These are phyloP conservation scores for Candida sakaeoensis DNA, from an alignment of 805 yeast species.

Conservation along the genomic window DNA sequence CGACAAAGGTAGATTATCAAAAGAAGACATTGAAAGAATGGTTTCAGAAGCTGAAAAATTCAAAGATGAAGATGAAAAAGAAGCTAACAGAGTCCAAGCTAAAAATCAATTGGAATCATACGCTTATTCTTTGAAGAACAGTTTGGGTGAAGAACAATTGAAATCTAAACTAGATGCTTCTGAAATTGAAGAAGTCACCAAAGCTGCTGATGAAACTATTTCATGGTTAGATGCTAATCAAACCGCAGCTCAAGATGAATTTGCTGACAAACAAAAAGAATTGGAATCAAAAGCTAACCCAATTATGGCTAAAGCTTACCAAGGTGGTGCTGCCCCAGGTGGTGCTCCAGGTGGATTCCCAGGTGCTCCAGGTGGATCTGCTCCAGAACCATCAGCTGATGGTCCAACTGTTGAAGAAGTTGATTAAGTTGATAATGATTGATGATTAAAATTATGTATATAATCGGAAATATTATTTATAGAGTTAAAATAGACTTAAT, in stretches of 20 bases:
- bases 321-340: slow-evolving; percentile 82
- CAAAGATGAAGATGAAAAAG: slow-evolving; percentile 95
- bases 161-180: slow-evolving; percentile 49
- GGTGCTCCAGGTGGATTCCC: slow-evolving; percentile 61
- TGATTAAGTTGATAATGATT: slow-evolving; percentile 28
- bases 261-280: slow-evolving; percentile 89
- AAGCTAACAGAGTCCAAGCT: slow-evolving; percentile 87
- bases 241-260: slow-evolving; percentile 91
- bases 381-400: slow-evolving; percentile 37
- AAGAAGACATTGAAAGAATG: slow-evolving; percentile 98
- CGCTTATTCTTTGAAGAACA: slow-evolving; percentile 87
- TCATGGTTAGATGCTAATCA: slow-evolving; percentile 92
- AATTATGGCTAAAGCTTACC: slow-evolving; percentile 95
- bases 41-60: slow-evolving; percentile 96
- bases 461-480: slow-evolving; percentile 1
- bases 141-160: slow-evolving; percentile 48
- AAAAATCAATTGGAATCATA: slow-evolving; percentile 95
- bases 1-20: slow-evolving; percentile 97
- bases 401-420: slow-evolving; percentile 56
- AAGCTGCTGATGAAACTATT: slow-evolving; percentile 82
- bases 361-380: slow-evolving; percentile 46
- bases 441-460: background rate
- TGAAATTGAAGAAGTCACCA: slow-evolving; percentile 65
- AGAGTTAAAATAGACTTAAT: slow-evolving; percentile 4
- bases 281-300: slow-evolving; percentile 94